Conservation (phyloP, 2,329 filamentous ascomycete genomes). For the Magnaporthales sp. region DNA sequence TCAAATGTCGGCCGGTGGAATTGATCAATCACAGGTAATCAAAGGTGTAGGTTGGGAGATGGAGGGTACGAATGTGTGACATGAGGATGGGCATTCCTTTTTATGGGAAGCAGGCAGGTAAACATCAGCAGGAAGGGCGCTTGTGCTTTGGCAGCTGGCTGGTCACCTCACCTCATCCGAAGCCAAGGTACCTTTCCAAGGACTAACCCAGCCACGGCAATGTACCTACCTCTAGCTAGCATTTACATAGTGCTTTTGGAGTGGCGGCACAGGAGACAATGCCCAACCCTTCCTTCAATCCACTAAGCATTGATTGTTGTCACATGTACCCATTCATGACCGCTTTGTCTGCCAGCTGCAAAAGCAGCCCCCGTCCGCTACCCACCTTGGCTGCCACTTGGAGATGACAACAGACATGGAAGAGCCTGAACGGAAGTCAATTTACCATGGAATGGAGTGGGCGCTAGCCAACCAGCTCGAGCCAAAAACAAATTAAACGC, state of each 20-base stretch:
- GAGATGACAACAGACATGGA: neutral
- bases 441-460: neutral
- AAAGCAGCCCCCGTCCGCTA: neutral
- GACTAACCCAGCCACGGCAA: too few species aligned
- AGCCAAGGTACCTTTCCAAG: neutral
- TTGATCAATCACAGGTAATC: neutral
- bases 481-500: neutral
- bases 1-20: neutral
- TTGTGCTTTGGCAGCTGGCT: neutral
- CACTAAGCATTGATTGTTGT: neutral
- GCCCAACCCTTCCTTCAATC: neutral
- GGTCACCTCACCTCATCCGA: neutral
- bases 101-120: neutral
- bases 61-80: neutral
- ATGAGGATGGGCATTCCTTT: neutral
- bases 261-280: neutral
- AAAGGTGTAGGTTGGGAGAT: neutral
- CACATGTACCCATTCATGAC: neutral
- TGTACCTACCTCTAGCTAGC: too few species aligned
- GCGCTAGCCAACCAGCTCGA: neutral
- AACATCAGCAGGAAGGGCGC: neutral
- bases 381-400: neutral
- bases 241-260: too few species aligned
- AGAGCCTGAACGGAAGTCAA: neutral
- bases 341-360: neutral